Evolutionary conservation across 441 rosid species (phyloP).

Genomic region (Euphorbia schlechtendalii): DNA sequence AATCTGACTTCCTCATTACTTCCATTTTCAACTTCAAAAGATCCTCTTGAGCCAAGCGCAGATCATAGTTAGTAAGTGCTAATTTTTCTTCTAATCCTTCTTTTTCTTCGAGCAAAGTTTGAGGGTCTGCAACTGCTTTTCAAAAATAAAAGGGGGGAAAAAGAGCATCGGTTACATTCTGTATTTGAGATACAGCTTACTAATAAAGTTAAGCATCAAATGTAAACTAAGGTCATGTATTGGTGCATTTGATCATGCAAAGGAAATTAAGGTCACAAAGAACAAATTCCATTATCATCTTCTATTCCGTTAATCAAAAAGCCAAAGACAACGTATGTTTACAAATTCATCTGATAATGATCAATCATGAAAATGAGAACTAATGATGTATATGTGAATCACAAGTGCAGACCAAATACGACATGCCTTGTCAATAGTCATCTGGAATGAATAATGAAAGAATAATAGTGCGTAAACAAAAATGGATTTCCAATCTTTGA

Average conservation of each 20-base stretch:
- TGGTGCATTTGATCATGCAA: background rate
- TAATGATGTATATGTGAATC: background rate
- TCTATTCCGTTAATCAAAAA: background rate
- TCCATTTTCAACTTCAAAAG: constrained; percentile 60
- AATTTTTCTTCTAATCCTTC: constrained; percentile 70
- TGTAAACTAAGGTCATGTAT: background rate
- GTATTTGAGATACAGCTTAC: constrained; percentile 15
- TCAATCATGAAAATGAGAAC: background rate
- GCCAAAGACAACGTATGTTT: background rate
- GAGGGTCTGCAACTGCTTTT: constrained; percentile 86
- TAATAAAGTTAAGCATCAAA: constrained; percentile 13
- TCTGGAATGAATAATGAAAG: too few species aligned
- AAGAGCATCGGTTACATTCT: constrained; percentile 22
- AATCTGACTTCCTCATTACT: constrained; percentile 53
- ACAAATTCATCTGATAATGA: background rate
- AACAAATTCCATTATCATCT: background rate
- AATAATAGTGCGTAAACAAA: background rate
- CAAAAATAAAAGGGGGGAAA: constrained; percentile 13
- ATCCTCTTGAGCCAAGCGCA: constrained; percentile 90
- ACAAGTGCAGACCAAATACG: background rate
- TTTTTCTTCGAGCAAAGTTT: constrained; percentile 79
- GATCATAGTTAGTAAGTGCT: constrained; percentile 76
- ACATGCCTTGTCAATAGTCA: background rate
- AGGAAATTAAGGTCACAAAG: background rate
- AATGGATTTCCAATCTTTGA: constrained; percentile 1